Evolutionary conservation across 169 alveolate genomes (phyloP).

Genomic region (Cryptosporidium tyzzeri): DNA sequence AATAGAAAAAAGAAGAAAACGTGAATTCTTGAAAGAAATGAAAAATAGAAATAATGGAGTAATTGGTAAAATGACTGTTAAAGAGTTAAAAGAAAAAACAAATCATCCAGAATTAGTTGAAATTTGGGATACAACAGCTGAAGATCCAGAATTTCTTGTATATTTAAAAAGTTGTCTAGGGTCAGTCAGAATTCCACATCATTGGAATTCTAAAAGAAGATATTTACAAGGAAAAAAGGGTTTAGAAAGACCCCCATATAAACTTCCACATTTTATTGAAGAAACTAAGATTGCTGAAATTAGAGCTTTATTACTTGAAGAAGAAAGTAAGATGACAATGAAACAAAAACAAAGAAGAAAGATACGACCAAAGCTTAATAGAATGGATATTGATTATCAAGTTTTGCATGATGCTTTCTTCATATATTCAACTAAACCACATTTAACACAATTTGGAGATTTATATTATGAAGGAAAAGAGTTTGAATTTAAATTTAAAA

Average conservation of each 20-base stretch:
- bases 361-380: constrained; percentile 96
- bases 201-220: constrained; percentile 97
- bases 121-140: constrained; percentile 95
- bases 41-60: constrained; percentile 47
- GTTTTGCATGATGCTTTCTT: constrained; percentile 98
- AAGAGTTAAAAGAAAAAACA: constrained; percentile 79
- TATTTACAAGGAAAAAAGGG: constrained; percentile 96
- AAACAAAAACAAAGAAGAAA: constrained; percentile 97
- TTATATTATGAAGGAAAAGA: constrained; percentile 98
- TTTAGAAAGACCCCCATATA: constrained; percentile 93
- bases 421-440: constrained; percentile 95
- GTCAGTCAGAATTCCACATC: constrained; percentile 97
- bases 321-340: constrained; percentile 93
- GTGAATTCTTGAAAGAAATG: not conserved
- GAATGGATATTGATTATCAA: constrained; percentile 96
- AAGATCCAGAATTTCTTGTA: constrained; percentile 95
- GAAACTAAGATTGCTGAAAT: constrained; percentile 91
- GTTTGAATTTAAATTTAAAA: constrained; percentile 92
- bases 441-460: constrained; percentile 95
- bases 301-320: constrained; percentile 91
- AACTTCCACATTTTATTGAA: constrained; percentile 94
- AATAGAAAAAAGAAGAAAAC: not conserved
- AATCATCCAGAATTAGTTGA: constrained; percentile 91
- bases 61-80: constrained; percentile 45
- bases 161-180: constrained; percentile 94